Base-by-base conservation (phyloP, 2,329 filamentous ascomycete species). In the Hypocreales sp. region DNA sequence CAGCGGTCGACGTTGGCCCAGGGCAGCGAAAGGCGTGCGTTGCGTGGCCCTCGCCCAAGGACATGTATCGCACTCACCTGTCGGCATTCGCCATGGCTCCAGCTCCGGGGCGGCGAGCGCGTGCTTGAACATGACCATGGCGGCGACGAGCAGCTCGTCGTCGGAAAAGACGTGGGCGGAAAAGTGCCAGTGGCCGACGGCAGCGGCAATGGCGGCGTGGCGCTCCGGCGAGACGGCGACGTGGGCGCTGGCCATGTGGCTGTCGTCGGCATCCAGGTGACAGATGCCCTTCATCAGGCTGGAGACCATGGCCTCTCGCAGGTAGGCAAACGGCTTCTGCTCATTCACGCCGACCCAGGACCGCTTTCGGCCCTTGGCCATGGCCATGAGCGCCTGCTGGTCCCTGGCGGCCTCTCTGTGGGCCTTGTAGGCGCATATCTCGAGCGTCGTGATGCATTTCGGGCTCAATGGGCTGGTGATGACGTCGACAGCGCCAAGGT, bases 271-370 rank as follows among this genome's bases (percentile, higher is more conserved):
- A 63, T 72, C 46, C 22, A 64, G 69, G 36, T 78, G 79, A 51
- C 86, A 93, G 29, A 93, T 93, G 20, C 81, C 74, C 42, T 76
- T 78, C 80, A 93, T 90, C 31, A 94, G 64, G 31, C 76, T 76
- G 2, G 83, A 90, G 5, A 94, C 86, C 83, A 94, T 93, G 26
- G 80, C 81, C 55, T 94, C 86, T 33, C 86, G 68, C 29, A 94
- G 57, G 53, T 93, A 93, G 11, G 82, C 76, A 55, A 84, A 93
- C 2, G 84, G 83, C 47, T 86, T 79, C 40, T 82, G 71, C 39
- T 87, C 80, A 43, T 81, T 72, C 8, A 92, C 67, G 15, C 86
- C 84, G 22, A 93, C 83, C 86, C 86, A 93, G 0, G 86, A 93
- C 28, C 83, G 71, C 51, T 92, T 92, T 30, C 84, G 69, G 24